phyloP scores from a whole-genome alignment of 768 basidiomycete species.

The Podaxis mareebaensis region DNA sequence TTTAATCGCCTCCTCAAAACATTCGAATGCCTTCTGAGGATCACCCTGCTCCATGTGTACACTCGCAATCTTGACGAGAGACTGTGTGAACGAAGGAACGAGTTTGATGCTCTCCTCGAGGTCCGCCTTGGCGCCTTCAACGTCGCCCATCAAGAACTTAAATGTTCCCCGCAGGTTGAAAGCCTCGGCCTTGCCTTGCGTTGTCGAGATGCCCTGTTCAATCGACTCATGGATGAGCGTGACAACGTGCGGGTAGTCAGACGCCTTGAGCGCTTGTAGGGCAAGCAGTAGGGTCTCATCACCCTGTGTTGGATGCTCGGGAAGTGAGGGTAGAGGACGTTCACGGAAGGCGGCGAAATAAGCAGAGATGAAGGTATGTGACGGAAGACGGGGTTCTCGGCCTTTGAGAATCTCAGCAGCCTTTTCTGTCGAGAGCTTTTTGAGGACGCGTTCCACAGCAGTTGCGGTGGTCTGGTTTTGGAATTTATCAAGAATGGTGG shows the following conservation, averaged over 20 bases:
- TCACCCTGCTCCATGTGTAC: conserved; percentile 97
- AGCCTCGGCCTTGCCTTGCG: conserved; percentile 79
- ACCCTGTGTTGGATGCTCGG: conserved; percentile 73
- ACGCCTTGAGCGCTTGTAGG: conserved; percentile 79
- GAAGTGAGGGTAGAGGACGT: conserved; percentile 59
- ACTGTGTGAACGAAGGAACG: conserved; percentile 74
- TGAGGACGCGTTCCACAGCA: conserved; percentile 90
- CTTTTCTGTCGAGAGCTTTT: conserved; percentile 73
- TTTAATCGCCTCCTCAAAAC: conserved; percentile 87
- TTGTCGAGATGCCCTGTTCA: conserved; percentile 81
- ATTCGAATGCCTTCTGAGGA: conserved; percentile 80
- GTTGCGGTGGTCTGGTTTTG: conserved; percentile 75
- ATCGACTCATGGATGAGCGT: conserved; percentile 82
- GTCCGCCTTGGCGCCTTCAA: conserved; percentile 80
- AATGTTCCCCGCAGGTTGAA: conserved; percentile 94
- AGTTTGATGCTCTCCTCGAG: conserved; percentile 75
- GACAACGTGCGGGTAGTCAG: conserved; percentile 81
- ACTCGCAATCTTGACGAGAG: conserved; percentile 89
- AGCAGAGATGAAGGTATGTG: conserved; percentile 87
- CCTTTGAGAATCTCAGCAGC: conserved; percentile 73
- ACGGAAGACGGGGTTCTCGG: conserved; percentile 83
- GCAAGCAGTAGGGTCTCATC: conserved; percentile 83
- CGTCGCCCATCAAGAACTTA: conserved; percentile 93
- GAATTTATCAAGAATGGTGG: conserved; percentile 93
- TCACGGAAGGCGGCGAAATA: conserved; percentile 97